phyloP scores from a whole-genome alignment of 441 rosid species.

The Dalechampia spathulata region DNA sequence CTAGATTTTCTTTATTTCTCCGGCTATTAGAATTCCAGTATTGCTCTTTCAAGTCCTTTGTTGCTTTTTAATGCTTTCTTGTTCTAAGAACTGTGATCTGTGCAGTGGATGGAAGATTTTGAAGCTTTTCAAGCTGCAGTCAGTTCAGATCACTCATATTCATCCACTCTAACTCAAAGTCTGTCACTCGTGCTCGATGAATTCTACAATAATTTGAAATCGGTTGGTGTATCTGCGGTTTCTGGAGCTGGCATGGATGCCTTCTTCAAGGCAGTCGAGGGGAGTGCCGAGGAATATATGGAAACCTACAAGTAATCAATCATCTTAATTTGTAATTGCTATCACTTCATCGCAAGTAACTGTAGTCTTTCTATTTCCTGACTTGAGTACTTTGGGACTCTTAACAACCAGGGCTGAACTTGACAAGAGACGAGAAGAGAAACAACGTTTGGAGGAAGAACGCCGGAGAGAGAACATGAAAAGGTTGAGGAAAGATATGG shows the following conservation, averaged over 20 bases:
- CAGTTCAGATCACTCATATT: constrained; percentile 59
- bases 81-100: constrained; percentile 6
- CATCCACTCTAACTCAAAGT: constrained; percentile 69
- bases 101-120: constrained; percentile 95
- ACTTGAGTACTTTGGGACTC: not conserved
- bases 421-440: constrained; percentile 77
- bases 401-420: constrained; percentile 68
- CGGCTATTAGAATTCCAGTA: not conserved
- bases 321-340: constrained; percentile 7
- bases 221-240: constrained; percentile 91
- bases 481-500: constrained; percentile 75
- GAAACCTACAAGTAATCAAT: constrained; percentile 82
- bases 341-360: not conserved
- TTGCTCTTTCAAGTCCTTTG: not conserved
- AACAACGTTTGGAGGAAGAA: constrained; percentile 70
- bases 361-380: not conserved
- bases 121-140: constrained; percentile 81
- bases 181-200: constrained; percentile 78
- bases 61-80: not conserved
- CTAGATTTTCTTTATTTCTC: too few relatives aligned
- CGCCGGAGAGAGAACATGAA: constrained; percentile 60
- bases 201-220: constrained; percentile 68
- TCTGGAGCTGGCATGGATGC: constrained; percentile 87
- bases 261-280: constrained; percentile 77
- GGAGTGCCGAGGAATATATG: constrained; percentile 84